Evolutionary conservation across 345 rosid species (phyloP), one percentile per base, ranked within the genome.

Genomic region (Tarenaya hassleriana): DNA sequence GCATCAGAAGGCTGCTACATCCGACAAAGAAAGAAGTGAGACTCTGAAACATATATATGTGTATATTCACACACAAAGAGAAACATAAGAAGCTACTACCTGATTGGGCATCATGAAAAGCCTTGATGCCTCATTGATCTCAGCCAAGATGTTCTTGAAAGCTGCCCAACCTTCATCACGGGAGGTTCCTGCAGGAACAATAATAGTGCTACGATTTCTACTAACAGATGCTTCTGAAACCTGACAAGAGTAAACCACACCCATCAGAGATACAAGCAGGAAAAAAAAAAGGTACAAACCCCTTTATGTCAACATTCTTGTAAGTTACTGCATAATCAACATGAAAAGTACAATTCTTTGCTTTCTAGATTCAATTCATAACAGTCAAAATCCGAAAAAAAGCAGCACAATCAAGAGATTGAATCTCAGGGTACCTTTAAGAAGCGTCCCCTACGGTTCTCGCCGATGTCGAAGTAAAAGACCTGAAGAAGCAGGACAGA

Each of bases 101-200:
- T 92, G 88, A 76, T 77, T 79, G 10, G 95, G 83, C 70, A 81
- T 61, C 4, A 68, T 51, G 66, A 77, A 87, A 51, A 80, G 88
- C 41, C 71, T 80, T 38, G 92, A 79, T 50, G 94, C 94, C 73
- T 88, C 96, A 56, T 81, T 75, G 31, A 92, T 83, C 70, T 88
- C 96, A 1, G 92, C 96, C 62, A 92, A 71, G 21, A 92, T 85
- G 64, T 88, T 79, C 78, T 96, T 81, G 64, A 92, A 92, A 51
- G 96, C 88, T 32, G 95, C 76, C 98, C 96, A 92, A 9, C 98
- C 98, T 83, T 88, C 98, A 66, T 88, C 95, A 52, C 80, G 68
- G 11, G 83, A 39, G 64, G 63, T 87, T 57, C 98, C 96, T 34
- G 96, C 96, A 17, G 98, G 96, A 44, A 92, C 94, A 45, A 92